Evolutionary conservation across 2,329 filamentous ascomycete species (phyloP).

Genomic region (Ambrosiella beaveri): DNA sequence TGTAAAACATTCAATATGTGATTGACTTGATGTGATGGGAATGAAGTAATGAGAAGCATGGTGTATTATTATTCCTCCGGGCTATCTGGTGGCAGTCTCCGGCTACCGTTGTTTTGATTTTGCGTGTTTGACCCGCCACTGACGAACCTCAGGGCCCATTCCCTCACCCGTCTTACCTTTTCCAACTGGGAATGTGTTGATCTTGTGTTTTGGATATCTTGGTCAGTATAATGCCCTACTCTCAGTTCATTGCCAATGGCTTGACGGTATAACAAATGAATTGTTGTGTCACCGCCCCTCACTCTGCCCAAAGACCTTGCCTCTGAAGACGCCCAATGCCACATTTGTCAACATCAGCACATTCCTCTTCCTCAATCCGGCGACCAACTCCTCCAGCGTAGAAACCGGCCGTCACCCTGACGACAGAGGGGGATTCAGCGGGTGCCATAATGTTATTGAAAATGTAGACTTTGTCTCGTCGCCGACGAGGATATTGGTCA

Average conservation of each 20-base stretch:
- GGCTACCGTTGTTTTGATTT: too few relatives aligned
- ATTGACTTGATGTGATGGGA: too few relatives aligned
- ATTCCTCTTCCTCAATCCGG: slow-evolving; percentile 48
- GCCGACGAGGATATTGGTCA: slow-evolving; percentile 64
- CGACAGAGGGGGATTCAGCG: not conserved
- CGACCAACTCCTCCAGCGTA: slow-evolving; percentile 2
- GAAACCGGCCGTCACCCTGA: not conserved
- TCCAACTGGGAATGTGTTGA: slow-evolving; percentile 32
- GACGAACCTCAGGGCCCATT: slow-evolving; percentile 63
- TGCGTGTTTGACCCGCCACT: not conserved
- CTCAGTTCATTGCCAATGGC: slow-evolving; percentile 20
- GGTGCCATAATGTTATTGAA: slow-evolving; percentile 64
- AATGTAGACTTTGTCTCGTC: slow-evolving; percentile 76
- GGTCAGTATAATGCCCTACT: slow-evolving; percentile 35
- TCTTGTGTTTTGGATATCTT: slow-evolving; percentile 25
- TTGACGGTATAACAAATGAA: slow-evolving; percentile 47
- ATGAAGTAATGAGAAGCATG: too few relatives aligned
- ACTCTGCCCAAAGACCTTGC: slow-evolving; percentile 78
- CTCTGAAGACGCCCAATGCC: slow-evolving; percentile 56
- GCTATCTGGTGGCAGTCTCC: too few relatives aligned
- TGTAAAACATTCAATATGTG: too few relatives aligned
- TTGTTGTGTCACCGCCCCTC: slow-evolving; percentile 45
- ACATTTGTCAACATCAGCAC: slow-evolving; percentile 67
- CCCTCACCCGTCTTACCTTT: slow-evolving; percentile 50
- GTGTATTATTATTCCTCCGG: too few relatives aligned